phyloP scores from a whole-genome alignment of 2,329 filamentous ascomycete species.

The Setomelanomma holmii region DNA sequence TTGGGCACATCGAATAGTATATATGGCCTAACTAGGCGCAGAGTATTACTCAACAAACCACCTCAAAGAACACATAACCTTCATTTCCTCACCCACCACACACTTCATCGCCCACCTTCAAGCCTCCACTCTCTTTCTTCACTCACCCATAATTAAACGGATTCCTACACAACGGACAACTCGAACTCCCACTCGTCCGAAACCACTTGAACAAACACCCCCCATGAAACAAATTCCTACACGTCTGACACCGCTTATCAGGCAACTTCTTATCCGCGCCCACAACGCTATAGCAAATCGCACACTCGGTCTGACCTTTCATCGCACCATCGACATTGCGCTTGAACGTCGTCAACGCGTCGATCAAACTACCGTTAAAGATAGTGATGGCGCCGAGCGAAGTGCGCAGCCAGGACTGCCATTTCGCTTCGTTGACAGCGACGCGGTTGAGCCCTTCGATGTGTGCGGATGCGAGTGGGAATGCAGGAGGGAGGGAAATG shows the following conservation, averaged over 20 bases:
- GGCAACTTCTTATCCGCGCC: conserved; percentile 87
- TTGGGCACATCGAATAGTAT: too few relatives aligned
- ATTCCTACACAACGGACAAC: conserved; percentile 91
- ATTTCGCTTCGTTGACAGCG: conserved; percentile 87
- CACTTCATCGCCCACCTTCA: background rate
- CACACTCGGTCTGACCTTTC: conserved; percentile 92
- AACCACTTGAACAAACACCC: conserved; percentile 97
- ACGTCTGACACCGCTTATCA: conserved; percentile 89
- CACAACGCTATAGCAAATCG: conserved; percentile 96
- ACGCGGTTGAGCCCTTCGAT: conserved; percentile 83
- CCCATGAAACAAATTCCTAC: conserved; percentile 92
- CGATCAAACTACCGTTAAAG: conserved; percentile 86
- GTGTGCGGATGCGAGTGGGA: conserved; percentile 79
- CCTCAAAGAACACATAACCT: too few relatives aligned
- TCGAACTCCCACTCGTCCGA: conserved; percentile 87
- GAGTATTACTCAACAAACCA: too few relatives aligned
- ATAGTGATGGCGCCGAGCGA: conserved; percentile 94
- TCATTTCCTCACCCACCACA: background rate
- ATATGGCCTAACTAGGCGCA: too few relatives aligned
- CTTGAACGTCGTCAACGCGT: conserved; percentile 84
- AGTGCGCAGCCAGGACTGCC: conserved; percentile 87
- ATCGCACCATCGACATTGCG: conserved; percentile 86
- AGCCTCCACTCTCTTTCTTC: background rate
- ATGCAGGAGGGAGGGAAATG: conserved; percentile 80
- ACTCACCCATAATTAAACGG: conserved; percentile 70